Base-by-base conservation (phyloP, 2,329 filamentous ascomycete species). In the Dryadomyces quercivorus region DNA sequence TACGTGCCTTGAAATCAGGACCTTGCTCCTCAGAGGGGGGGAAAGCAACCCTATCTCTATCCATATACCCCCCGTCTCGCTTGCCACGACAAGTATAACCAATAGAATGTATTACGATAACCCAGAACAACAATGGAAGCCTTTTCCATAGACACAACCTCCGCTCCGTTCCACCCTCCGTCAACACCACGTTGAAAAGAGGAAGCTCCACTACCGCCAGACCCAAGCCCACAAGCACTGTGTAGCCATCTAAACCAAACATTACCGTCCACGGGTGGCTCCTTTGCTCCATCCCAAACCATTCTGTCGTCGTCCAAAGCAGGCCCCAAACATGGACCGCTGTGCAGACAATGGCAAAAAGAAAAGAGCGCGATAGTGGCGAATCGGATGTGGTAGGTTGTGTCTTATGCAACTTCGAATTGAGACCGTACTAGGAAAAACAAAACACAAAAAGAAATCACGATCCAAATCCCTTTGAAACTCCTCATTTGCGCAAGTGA, bases 401-500 rank as follows among this genome's bases (percentile, higher is more conserved):
- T 42, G 44, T 2, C 40, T 26, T 18, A 31, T 43, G 36, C 36
- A 40, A 40, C 36, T 40, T 40, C 26, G 26, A 16, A 40, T 40
- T 40, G 36, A 40, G 36, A 40, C 36, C 36, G 36, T 40, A 20
- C 20, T 22, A n/a, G 20, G 13, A 48, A 34, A n/a, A 40, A 56
- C 36, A 55, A 45, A 34, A 34, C 44, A 31, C 18, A 46, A 18
- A 50, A 44, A 54, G 13, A 21, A 43, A 53, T 36, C 45, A 49
- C 52, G 38, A 49, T 38, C 51, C 46, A 45, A 51, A 58, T 53
- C 40, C 53, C 56, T 46, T 54, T 8, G 26, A 46, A 60, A 59
- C 57, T 54, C 59, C 59, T 50, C 57, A 49, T 59, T 51, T 49
- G 48, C 50, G 42, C 51, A 31, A 48, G 43, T 31, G 38, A 54